Conservation (phyloP, 2,329 filamentous ascomycete genomes). For the Cytospora leucostoma region DNA sequence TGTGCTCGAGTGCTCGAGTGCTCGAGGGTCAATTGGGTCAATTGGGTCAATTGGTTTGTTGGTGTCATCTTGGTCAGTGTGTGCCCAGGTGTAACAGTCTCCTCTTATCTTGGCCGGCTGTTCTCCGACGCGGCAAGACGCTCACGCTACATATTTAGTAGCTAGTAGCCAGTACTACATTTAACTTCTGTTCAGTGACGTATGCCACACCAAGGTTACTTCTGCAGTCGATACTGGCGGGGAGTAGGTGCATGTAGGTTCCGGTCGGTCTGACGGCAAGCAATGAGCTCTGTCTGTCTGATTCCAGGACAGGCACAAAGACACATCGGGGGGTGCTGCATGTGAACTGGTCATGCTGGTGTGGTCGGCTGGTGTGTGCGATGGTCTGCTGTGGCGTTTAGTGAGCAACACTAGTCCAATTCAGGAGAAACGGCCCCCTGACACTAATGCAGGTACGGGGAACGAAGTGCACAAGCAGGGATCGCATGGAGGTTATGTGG, state of each 20-base stretch:
- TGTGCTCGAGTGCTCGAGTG: background rate
- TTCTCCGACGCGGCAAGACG: background rate
- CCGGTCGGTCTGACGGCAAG: slow-evolving; percentile 4
- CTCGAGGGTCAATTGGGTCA: no score
- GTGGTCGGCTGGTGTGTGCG: background rate
- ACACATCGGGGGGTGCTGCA: slow-evolving; percentile 11
- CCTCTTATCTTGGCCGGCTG: background rate
- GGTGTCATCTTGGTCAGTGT: background rate
- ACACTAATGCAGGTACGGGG: slow-evolving; percentile 28
- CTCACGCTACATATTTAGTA: background rate
- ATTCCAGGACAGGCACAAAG: slow-evolving; percentile 6
- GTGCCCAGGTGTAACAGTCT: no score
- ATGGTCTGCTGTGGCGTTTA: slow-evolving; percentile 23
- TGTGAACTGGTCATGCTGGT: slow-evolving; percentile 16
- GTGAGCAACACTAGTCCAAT: slow-evolving; percentile 26
- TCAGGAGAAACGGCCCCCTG: slow-evolving; percentile 28
- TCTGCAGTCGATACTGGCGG: no score
- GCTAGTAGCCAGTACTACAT: background rate
- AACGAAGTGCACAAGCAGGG: background rate
- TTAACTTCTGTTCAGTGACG: no score
- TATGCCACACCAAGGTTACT: no score
- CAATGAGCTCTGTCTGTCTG: slow-evolving; percentile 16
- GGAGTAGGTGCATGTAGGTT: slow-evolving; percentile 1
- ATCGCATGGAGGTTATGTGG: slow-evolving; percentile 3
- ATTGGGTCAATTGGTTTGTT: no score